phyloP scores from a whole-genome alignment of 2,329 filamentous ascomycete genomes.

The Onygenales sp. region DNA sequence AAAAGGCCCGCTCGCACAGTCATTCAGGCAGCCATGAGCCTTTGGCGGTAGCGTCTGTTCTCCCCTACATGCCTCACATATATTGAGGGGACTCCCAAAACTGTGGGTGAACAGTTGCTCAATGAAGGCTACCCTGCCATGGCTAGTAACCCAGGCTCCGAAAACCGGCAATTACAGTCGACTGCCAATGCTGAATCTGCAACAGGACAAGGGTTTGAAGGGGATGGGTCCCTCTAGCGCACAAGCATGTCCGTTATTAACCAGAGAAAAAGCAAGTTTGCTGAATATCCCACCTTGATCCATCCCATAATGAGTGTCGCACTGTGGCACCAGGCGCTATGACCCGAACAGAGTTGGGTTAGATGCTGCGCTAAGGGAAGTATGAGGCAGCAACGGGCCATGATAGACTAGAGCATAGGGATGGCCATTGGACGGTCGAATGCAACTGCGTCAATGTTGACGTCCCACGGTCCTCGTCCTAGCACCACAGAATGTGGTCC shows the following conservation, averaged over 20 bases:
- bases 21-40: no score
- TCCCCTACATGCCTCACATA: no score
- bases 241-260: neutral
- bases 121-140: no score
- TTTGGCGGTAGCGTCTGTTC: no score
- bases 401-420: neutral
- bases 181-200: neutral
- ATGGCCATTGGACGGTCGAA: no score
- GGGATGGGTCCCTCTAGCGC: neutral
- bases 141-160: no score
- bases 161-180: neutral
- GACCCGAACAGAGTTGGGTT: neutral
- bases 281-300: neutral
- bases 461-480: no score
- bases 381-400: neutral
- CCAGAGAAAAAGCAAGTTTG: neutral
- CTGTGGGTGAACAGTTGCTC: no score
- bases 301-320: neutral
- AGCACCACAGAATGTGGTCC: no score
- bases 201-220: neutral
- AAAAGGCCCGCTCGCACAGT: no score
- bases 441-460: no score
- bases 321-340: neutral
- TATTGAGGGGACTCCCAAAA: no score
- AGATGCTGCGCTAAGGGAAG: neutral